Evolutionary conservation across 805 yeast genomes (phyloP).

Genomic region (Kodamaea fukazawae): DNA sequence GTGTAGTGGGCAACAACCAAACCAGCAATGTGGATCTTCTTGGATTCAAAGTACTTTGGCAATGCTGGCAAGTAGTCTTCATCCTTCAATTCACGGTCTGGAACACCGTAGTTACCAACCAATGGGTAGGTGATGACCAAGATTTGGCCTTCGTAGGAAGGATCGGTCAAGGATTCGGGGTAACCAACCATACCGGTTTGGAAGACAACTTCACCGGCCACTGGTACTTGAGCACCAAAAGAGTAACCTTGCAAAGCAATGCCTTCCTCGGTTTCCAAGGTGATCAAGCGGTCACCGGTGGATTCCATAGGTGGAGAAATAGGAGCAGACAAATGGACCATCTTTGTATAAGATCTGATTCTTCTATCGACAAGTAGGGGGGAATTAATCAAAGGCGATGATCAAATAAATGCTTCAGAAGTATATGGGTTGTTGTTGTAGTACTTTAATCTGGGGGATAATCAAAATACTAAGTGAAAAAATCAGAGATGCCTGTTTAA

Average conservation of each 20-base stretch:
- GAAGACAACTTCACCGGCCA: slow-evolving; percentile 97
- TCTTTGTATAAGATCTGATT: slow-evolving; percentile 4
- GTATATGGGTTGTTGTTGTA: slow-evolving; percentile 4
- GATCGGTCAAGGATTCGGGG: slow-evolving; percentile 97
- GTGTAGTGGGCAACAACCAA: slow-evolving; percentile 95
- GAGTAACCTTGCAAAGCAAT: slow-evolving; percentile 89
- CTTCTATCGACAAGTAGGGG: neutral
- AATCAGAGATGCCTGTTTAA: slow-evolving; percentile 2
- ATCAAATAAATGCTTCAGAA: too few relatives aligned
- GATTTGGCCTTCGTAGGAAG: slow-evolving; percentile 97
- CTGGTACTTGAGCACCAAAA: slow-evolving; percentile 86
- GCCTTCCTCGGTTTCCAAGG: slow-evolving; percentile 88
- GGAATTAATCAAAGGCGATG: neutral
- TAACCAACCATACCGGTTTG: slow-evolving; percentile 99
- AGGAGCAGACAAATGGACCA: slow-evolving; percentile 61
- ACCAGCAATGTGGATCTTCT: slow-evolving; percentile 92
- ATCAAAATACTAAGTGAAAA: slow-evolving; percentile 8
- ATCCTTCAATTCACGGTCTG: slow-evolving; percentile 67
- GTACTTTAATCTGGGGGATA: slow-evolving; percentile 10
- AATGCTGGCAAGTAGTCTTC: slow-evolving; percentile 73
- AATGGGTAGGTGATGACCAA: slow-evolving; percentile 94
- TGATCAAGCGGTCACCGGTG: slow-evolving; percentile 77
- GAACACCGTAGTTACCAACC: slow-evolving; percentile 99
- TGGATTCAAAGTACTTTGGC: slow-evolving; percentile 93
- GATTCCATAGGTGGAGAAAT: slow-evolving; percentile 88